Percentiles rank a stretch among this genome's conserved stretches.
phyloP scores from a whole-genome alignment of 1,139 yeast genomes.

The Saccharomyces pastorianus region DNA sequence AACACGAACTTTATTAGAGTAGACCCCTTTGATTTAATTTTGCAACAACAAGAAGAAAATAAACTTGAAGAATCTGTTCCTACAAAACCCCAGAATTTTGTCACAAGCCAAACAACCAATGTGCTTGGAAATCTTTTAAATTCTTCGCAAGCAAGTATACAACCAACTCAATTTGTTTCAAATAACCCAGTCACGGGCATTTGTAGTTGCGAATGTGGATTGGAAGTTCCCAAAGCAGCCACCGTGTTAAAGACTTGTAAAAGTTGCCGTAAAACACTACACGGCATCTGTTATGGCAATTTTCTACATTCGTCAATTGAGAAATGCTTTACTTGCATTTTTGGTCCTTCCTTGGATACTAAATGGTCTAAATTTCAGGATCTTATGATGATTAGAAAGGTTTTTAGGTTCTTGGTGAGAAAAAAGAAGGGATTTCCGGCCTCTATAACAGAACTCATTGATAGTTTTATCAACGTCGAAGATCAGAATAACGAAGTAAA shows the following conservation, averaged over 20 bases:
- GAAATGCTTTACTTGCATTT: conserved; percentile 27
- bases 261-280: conserved; percentile 25
- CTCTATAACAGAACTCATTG: conserved; percentile 11
- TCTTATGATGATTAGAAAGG: conserved; percentile 28
- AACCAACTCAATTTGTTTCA: conserved; percentile 29
- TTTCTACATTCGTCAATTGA: conserved; percentile 7
- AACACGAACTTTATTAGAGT: conserved; percentile 12
- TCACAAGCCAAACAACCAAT: conserved; percentile 31
- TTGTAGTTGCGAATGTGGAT: conserved; percentile 30
- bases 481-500: conserved; percentile 10
- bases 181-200: neutral
- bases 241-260: conserved; percentile 20
- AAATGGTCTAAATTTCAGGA: conserved; percentile 16
- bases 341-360: conserved; percentile 19
- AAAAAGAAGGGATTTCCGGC: conserved; percentile 17
- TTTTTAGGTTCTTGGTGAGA: conserved; percentile 20
- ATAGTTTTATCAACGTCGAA: conserved; percentile 12
- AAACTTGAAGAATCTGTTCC: conserved; percentile 2
- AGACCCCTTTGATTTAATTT: conserved; percentile 29
- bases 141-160: conserved; percentile 20
- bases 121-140: conserved; percentile 26
- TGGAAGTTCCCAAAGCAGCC: conserved; percentile 12
- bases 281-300: conserved; percentile 31
- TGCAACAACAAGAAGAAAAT: conserved; percentile 1
- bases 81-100: conserved; percentile 4